Conservation (phyloP, 495 filamentous ascomycete species). For the Rhypophila decipiens region DNA sequence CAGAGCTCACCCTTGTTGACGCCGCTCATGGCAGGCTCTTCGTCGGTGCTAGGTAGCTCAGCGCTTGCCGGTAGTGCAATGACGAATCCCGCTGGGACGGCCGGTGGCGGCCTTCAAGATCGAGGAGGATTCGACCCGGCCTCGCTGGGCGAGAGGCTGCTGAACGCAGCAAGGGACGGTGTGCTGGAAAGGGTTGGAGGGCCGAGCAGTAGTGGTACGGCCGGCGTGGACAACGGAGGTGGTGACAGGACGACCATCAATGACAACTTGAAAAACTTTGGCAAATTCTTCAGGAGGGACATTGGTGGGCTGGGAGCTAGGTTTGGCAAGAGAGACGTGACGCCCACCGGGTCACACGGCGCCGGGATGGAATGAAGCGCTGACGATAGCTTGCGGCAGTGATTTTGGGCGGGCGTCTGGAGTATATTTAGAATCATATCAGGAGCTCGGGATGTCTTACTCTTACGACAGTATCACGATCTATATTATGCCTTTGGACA, state of each 20-base stretch:
- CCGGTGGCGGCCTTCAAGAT: constrained; percentile 19
- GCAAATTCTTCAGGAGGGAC: constrained; percentile 92
- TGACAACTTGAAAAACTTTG: constrained; percentile 89
- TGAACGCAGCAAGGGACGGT: constrained; percentile 85
- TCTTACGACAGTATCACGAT: too few relatives aligned
- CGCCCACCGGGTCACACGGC: constrained; percentile 27
- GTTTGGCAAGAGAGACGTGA: constrained; percentile 50
- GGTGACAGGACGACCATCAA: constrained; percentile 62
- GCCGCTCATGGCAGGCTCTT: constrained; percentile 37
- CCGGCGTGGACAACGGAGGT: constrained; percentile 63
- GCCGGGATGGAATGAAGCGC: not conserved
- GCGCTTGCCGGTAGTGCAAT: constrained; percentile 21
- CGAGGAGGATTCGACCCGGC: constrained; percentile 61
- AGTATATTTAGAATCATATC: too few relatives aligned
- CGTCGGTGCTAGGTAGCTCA: constrained; percentile 26
- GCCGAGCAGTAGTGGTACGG: not conserved
- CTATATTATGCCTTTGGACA: too few relatives aligned
- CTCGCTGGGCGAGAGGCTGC: constrained; percentile 61
- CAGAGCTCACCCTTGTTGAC: constrained; percentile 56
- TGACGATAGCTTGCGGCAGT: too few relatives aligned
- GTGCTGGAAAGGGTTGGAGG: constrained; percentile 67
- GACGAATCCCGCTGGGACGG: constrained; percentile 19
- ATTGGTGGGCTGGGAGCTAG: constrained; percentile 73
- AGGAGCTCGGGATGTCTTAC: too few relatives aligned
- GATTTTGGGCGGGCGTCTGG: too few relatives aligned